Base-by-base conservation (phyloP, 257 asterid species). In the Nemophila menziesii region DNA sequence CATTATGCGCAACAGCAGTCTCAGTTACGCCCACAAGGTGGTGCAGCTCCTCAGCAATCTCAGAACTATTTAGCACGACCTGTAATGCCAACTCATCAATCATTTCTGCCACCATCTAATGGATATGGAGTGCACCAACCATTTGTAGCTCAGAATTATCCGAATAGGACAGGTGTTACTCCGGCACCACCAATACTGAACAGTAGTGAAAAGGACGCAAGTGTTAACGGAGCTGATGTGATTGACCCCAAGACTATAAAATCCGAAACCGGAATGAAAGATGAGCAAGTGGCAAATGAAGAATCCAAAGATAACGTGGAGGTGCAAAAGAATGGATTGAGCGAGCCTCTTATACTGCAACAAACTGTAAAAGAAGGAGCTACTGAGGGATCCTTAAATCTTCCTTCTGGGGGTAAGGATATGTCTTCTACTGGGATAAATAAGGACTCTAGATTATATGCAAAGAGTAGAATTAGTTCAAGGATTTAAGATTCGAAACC, bases 41-140 rank as follows among this genome's bases (percentile, higher is more conserved):
- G n/a, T n/a, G n/a, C n/a, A n/a, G n/a, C n/a, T n/a, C 69, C 65
- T 37, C 94, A 73, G 55, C 92, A 67, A 55, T 27, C 73, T 22
- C 77, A 67, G 20, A 68, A 51, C 62, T 68, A 71, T 68, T 55
- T 22, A 19, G 81, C 73, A 44, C 57, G 70, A 45, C 74, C 92
- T 20, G 8, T 58, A 69, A 65, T 73, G 66, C 73, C 77, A 41
- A 63, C 47, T 71, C 76, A 66, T 20, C 93, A 71, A 64, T 48
- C 48, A 29, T 54, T 56, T 58, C 55, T 58, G 11, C 64, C 49
- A 38, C 18, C 80, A 20, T 57, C 75, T 42, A 64, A 72, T 55
- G 80, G 67, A 26, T 64, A 46, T 78, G 75, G 71, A 33, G 39
- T 74, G 46, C 49, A 57, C 26, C 85, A 60, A 52, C 51, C 68